Conservation (phyloP, 495 filamentous ascomycete species). For the Aspergillus campestris region DNA sequence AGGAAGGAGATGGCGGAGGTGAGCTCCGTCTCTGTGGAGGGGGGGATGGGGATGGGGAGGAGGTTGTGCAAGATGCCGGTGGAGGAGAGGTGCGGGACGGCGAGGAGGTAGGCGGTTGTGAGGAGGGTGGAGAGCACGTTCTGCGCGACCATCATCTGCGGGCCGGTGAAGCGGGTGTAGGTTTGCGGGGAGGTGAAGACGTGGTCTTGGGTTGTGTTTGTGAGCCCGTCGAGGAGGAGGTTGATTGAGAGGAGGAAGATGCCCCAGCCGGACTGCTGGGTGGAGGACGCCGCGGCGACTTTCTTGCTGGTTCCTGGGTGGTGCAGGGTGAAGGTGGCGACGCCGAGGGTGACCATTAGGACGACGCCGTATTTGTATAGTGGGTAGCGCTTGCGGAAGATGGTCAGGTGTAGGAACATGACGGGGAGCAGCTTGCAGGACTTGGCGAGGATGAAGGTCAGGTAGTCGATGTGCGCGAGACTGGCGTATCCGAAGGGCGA, state of each 20-base stretch:
- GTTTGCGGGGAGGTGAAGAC: constrained; percentile 58
- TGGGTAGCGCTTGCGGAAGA: constrained; percentile 86
- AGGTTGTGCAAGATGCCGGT: constrained; percentile 58
- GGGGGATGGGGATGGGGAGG: constrained; percentile 51
- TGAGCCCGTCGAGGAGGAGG: constrained; percentile 89
- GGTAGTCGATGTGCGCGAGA: constrained; percentile 93
- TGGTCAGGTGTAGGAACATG: constrained; percentile 89
- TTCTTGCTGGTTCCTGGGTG: constrained; percentile 68
- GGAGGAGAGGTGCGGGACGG: constrained; percentile 67
- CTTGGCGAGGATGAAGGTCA: constrained; percentile 97
- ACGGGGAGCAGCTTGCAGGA: constrained; percentile 95
- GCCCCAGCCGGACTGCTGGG: constrained; percentile 55
- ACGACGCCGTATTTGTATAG: constrained; percentile 97
- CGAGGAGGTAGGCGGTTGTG: constrained; percentile 64
- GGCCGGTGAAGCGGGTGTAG: constrained; percentile 71
- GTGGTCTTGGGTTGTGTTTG: constrained; percentile 93
- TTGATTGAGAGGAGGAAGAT: constrained; percentile 83
- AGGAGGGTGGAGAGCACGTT: constrained; percentile 73
- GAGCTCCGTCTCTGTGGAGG: constrained; percentile 57
- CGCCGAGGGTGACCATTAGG: constrained; percentile 77
- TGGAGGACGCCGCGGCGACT: constrained; percentile 39
- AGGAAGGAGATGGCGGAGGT: constrained; percentile 73
- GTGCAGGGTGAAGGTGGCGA: constrained; percentile 89
- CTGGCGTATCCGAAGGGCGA: constrained; percentile 92
- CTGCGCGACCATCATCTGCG: constrained; percentile 99